Evolutionary conservation across 2,329 filamentous ascomycete genomes (phyloP).

Genomic region (Hypoxylon sp.): DNA sequence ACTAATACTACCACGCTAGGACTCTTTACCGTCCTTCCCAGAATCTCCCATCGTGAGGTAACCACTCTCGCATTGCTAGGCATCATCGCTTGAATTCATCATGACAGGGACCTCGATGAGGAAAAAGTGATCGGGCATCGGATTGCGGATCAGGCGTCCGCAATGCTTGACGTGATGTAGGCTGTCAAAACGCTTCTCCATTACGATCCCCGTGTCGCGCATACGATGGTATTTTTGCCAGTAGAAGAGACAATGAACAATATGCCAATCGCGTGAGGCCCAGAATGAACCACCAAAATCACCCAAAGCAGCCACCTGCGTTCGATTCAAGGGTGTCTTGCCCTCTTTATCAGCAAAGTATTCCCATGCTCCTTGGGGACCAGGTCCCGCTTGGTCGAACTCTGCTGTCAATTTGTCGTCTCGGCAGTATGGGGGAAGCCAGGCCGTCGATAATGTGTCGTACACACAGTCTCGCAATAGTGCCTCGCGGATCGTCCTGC

Average conservation of each 20-base stretch:
- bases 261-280: not conserved
- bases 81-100: conserved; percentile 1
- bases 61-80: not conserved
- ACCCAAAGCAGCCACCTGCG: not conserved
- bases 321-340: not conserved
- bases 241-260: conserved; percentile 1
- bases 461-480: not conserved
- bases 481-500: not conserved
- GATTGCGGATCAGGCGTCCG: not conserved
- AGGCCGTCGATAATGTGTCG: not conserved
- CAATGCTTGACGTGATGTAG: conserved; percentile 1
- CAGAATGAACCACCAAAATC: not conserved
- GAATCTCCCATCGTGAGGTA: not conserved
- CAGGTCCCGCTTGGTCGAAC: not conserved
- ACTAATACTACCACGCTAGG: not conserved
- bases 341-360: not conserved
- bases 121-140: not conserved
- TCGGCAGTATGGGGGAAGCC: not conserved
- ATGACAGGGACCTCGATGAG: not conserved
- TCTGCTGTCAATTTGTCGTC: not conserved
- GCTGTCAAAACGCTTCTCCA: not conserved
- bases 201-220: not conserved
- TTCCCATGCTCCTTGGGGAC: not conserved
- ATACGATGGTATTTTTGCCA: not conserved
- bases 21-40: not conserved